Conservation (phyloP, 2,329 filamentous ascomycete species). For the Trichoderma sp. region DNA sequence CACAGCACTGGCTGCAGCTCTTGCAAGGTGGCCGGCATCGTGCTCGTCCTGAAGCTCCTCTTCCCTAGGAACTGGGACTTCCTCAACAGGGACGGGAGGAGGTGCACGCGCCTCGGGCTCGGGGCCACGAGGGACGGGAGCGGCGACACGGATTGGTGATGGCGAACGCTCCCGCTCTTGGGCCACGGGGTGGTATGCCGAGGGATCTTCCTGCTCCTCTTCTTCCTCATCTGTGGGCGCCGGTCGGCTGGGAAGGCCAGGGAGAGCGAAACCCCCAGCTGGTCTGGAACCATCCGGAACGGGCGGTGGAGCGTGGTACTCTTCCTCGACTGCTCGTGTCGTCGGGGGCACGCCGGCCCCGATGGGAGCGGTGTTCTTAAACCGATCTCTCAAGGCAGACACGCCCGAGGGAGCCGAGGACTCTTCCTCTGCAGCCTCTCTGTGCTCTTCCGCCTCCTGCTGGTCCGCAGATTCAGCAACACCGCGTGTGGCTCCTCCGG, state of each 20-base stretch:
- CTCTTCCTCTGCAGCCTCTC: conserved; percentile 47
- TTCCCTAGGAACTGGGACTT: conserved; percentile 62
- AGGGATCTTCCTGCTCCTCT: conserved; percentile 55
- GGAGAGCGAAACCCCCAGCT: conserved; percentile 72
- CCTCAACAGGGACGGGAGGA: conserved; percentile 60
- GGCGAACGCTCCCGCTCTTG: conserved; percentile 47
- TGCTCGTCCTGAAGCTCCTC: conserved; percentile 64
- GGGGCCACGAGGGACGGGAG: conserved; percentile 70
- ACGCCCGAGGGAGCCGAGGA: conserved; percentile 62
- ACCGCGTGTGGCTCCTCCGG: conserved; percentile 58
- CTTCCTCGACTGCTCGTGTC: conserved; percentile 36
- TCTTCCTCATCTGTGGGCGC: conserved; percentile 57
- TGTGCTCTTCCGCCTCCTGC: conserved; percentile 60
- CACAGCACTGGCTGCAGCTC: conserved; percentile 56
- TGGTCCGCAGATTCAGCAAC: conserved; percentile 43
- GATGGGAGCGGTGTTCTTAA: conserved; percentile 73
- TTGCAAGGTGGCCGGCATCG: conserved; percentile 55
- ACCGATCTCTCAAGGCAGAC: conserved; percentile 74
- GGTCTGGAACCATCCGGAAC: conserved; percentile 64
- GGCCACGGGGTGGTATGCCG: conserved; percentile 32
- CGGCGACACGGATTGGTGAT: conserved; percentile 81
- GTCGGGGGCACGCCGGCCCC: conserved; percentile 45
- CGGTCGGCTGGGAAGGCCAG: conserved; percentile 66
- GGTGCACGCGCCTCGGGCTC: conserved; percentile 48
- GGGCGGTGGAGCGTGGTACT: conserved; percentile 49